phyloP scores from a whole-genome alignment of 768 basidiomycete genomes.

The Agrocybe pediades region DNA sequence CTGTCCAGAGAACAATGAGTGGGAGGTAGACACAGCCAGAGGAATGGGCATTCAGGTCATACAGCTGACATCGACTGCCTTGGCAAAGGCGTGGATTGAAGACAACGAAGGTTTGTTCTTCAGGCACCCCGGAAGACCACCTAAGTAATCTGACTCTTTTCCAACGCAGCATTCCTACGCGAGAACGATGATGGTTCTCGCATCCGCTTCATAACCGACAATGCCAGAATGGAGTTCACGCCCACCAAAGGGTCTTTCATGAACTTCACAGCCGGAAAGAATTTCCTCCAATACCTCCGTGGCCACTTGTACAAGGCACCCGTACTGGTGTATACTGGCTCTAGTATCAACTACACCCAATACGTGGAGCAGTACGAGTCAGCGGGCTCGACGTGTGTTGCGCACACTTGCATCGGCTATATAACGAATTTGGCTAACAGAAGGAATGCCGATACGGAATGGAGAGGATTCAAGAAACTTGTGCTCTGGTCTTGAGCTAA shows the following conservation, averaged over 20 bases:
- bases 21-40: constrained; percentile 16
- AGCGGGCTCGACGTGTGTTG: constrained; percentile 20
- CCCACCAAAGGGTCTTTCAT: neutral
- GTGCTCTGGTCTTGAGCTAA: too few species aligned
- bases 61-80: constrained; percentile 24
- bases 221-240: constrained; percentile 22
- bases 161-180: constrained; percentile 21
- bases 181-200: constrained; percentile 16
- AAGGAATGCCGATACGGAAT: constrained; percentile 1
- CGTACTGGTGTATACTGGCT: constrained; percentile 23
- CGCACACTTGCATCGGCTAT: constrained; percentile 8
- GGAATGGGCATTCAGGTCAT: constrained; percentile 21
- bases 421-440: constrained; percentile 1
- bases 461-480: constrained; percentile 13
- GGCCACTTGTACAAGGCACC: constrained; percentile 21
- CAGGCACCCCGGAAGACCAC: too few species aligned
- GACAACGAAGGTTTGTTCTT: constrained; percentile 19
- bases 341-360: constrained; percentile 14
- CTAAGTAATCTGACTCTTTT: too few species aligned
- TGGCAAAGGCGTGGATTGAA: constrained; percentile 28
- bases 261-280: constrained; percentile 22
- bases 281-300: constrained; percentile 21
- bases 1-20: constrained; percentile 12
- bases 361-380: constrained; percentile 21
- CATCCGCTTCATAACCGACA: constrained; percentile 31